Conservation (phyloP, 2,329 filamentous ascomycete genomes). For the Colletotrichum siamense region DNA sequence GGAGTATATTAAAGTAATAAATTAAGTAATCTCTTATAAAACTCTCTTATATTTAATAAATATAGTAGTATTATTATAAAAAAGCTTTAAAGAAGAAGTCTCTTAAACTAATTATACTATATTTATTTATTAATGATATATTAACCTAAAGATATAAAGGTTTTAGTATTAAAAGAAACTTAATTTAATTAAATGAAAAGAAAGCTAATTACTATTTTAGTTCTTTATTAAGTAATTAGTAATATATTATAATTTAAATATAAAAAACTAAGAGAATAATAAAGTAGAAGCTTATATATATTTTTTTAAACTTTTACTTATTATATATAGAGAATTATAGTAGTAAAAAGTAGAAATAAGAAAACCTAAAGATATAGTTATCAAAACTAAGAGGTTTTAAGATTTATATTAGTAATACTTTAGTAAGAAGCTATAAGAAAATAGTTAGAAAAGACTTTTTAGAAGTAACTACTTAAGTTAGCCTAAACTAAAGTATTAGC, state of each 20-base stretch:
- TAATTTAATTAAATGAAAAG: not conserved
- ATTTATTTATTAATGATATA: not conserved
- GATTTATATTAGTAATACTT: not conserved
- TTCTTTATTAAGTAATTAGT: not conserved
- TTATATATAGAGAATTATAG: not conserved
- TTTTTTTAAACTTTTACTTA: not conserved
- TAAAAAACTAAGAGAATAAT: not conserved
- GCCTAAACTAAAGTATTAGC: not conserved
- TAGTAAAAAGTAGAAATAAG: not conserved
- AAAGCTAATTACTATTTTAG: not conserved
- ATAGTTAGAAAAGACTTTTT: not conserved
- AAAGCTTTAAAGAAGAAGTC: not conserved
- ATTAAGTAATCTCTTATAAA: not conserved
- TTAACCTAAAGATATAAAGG: not conserved
- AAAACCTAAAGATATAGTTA: not conserved
- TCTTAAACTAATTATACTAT: not conserved
- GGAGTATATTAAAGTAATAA: not conserved
- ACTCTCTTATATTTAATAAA: not conserved
- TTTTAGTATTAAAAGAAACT: not conserved
- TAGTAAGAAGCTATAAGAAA: not conserved
- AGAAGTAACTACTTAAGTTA: not conserved
- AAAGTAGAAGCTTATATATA: not conserved
- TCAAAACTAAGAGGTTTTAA: not conserved
- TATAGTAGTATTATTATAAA: not conserved
- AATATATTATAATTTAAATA: not conserved